Evolutionary conservation across 345 rosid species (phyloP).

Genomic region (Ceriops tagal): DNA sequence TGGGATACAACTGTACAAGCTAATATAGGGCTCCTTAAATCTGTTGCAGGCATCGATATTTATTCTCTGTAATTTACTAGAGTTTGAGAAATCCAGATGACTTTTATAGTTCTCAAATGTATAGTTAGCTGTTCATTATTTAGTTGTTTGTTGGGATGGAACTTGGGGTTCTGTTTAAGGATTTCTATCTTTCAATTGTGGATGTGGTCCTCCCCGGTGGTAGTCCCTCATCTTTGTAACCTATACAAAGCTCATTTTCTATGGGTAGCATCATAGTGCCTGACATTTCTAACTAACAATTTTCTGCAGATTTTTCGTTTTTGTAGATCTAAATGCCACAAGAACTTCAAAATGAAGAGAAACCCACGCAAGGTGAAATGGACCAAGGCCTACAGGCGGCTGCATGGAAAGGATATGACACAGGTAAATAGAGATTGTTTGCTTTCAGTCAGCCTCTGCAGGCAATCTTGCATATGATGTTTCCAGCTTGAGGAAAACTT

Average conservation of each 20-base stretch:
- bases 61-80: no score
- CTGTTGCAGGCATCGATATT: no score
- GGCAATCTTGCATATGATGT: not conserved
- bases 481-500: not conserved
- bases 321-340: conserved; percentile 88
- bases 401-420: conserved; percentile 94
- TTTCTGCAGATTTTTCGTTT: conserved; percentile 70
- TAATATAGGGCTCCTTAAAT: no score
- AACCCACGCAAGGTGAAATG: conserved; percentile 95
- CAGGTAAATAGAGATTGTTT: conserved; percentile 40
- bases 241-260: not conserved
- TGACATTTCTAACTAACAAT: not conserved
- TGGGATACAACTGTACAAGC: no score
- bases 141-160: not conserved
- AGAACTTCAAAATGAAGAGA: conserved; percentile 98
- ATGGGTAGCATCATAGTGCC: not conserved
- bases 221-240: not conserved
- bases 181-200: not conserved
- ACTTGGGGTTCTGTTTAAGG: not conserved
- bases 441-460: not conserved
- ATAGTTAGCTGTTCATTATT: no score
- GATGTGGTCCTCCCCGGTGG: no score
- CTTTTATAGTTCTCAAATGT: no score
- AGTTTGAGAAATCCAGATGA: no score
- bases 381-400: conserved; percentile 85